A percentile compares a stretch with the other conserved stretches of the same genome.
Conservation (phyloP, 148 eudicot genomes). For the Camellia sinensis region DNA sequence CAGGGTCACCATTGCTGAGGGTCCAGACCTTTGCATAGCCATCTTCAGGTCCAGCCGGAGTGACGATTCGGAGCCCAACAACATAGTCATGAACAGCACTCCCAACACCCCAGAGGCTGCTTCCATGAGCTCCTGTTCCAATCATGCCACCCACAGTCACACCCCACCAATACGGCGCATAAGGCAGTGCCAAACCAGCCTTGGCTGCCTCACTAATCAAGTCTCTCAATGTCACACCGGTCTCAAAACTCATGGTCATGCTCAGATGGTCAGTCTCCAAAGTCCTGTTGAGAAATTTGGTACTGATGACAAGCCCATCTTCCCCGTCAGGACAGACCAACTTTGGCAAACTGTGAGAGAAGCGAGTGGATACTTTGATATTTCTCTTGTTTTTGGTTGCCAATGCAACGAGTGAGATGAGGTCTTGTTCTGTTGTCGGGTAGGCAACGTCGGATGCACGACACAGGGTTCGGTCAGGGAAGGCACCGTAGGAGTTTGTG, state of each 20-base stretch:
- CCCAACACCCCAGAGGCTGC: conserved; percentile 68
- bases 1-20: conserved; percentile 24
- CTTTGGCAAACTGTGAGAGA: conserved; percentile 62
- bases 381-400: conserved; percentile 40
- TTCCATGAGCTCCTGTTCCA: conserved; percentile 82
- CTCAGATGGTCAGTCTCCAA: conserved; percentile 23
- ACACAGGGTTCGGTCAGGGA: conserved; percentile 60
- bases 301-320: conserved; percentile 64
- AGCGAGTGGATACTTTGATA: conserved; percentile 60
- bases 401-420: conserved; percentile 40
- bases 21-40: conserved; percentile 46
- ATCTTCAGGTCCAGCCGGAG: conserved; percentile 42
- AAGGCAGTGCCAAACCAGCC: conserved; percentile 56
- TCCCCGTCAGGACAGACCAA: conserved; percentile 61
- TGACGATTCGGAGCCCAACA: conserved; percentile 46
- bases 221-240: conserved; percentile 53
- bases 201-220: conserved; percentile 56
- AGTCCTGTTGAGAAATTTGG: conserved; percentile 40
- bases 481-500: conserved; percentile 63
- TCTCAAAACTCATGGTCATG: conserved; percentile 44
- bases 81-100: conserved; percentile 73
- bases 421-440: conserved; percentile 57
- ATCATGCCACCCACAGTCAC: conserved; percentile 68
- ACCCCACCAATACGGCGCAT: conserved; percentile 84
- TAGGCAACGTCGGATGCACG: conserved; percentile 44